Evolutionary conservation across 805 yeast genomes (phyloP).

Genomic region (Komagataella populi): DNA sequence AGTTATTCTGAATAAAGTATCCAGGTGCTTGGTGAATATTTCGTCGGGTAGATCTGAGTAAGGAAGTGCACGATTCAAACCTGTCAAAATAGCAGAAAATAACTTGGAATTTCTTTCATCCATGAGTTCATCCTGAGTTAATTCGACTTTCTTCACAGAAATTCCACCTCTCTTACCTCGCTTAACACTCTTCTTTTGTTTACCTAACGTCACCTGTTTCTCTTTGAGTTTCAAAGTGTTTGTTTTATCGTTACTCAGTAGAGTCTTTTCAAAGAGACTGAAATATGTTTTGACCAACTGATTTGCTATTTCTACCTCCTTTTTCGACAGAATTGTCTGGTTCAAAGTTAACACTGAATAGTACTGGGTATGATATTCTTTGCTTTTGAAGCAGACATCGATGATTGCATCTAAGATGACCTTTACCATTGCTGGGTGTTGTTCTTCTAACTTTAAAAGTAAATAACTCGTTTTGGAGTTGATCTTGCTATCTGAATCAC

Average conservation of each 20-base stretch:
- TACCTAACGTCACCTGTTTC: constrained; percentile 30
- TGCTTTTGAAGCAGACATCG: constrained; percentile 64
- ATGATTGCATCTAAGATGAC: constrained; percentile 68
- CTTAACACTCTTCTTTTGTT: constrained; percentile 65
- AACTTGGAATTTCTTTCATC: constrained; percentile 78
- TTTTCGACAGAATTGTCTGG: constrained; percentile 77
- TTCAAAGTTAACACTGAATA: constrained; percentile 81
- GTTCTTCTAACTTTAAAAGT: constrained; percentile 68
- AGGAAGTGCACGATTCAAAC: constrained; percentile 93
- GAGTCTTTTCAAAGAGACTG: constrained; percentile 70
- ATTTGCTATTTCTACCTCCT: constrained; percentile 75
- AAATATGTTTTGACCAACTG: constrained; percentile 73
- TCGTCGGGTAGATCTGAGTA: constrained; percentile 66
- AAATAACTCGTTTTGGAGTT: constrained; percentile 80
- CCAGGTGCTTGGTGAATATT: constrained; percentile 61
- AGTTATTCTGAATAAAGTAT: constrained; percentile 78
- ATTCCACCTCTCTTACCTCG: constrained; percentile 83
- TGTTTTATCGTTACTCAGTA: constrained; percentile 50
- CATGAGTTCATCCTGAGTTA: constrained; percentile 45
- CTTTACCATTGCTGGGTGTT: constrained; percentile 91
- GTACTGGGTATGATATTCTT: constrained; percentile 80
- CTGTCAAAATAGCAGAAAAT: constrained; percentile 85
- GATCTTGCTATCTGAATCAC: constrained; percentile 85
- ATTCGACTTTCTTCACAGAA: constrained; percentile 48
- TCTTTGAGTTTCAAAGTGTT: constrained; percentile 24